These are phyloP conservation scores for Hemisphaericaspora subhashii DNA, from an alignment of 1,139 yeast genomes.

Conservation along the genomic window DNA sequence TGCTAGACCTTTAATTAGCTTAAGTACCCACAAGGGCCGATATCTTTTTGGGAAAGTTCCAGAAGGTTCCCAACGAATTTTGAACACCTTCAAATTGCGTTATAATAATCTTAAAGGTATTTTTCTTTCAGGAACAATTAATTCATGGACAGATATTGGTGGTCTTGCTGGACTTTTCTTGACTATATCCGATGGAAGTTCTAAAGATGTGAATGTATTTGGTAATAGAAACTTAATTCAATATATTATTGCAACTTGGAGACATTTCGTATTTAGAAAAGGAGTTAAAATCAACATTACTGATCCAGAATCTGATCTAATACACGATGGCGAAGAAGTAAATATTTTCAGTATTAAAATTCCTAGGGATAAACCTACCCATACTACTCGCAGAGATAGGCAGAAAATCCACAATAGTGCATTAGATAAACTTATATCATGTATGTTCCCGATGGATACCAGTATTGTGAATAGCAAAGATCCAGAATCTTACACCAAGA, in stretches of 20 bases:
- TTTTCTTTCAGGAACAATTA: conserved; percentile 71
- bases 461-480: conserved; percentile 34
- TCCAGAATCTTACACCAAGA: conserved; percentile 37
- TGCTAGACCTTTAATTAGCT: conserved; percentile 56
- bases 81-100: conserved; percentile 44
- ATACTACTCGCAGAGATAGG: background rate
- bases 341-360: conserved; percentile 54
- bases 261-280: conserved; percentile 83
- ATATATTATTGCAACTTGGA: conserved; percentile 74
- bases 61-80: conserved; percentile 81
- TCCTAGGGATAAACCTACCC: conserved; percentile 4
- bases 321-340: conserved; percentile 53
- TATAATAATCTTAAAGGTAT: conserved; percentile 60
- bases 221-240: conserved; percentile 41
- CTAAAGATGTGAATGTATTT: conserved; percentile 43
- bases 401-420: conserved; percentile 15
- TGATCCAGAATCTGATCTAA: conserved; percentile 33
- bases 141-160: conserved; percentile 70
- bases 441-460: conserved; percentile 54
- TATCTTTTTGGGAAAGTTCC: conserved; percentile 79
- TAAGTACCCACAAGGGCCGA: conserved; percentile 49
- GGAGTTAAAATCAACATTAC: conserved; percentile 60
- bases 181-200: conserved; percentile 82
- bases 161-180: conserved; percentile 89
- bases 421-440: conserved; percentile 34